Percentiles rank a stretch among this genome's conserved stretches.
Evolutionary conservation across 106 monocot genomes (phyloP).

Genomic region (Chionographis japonica): DNA sequence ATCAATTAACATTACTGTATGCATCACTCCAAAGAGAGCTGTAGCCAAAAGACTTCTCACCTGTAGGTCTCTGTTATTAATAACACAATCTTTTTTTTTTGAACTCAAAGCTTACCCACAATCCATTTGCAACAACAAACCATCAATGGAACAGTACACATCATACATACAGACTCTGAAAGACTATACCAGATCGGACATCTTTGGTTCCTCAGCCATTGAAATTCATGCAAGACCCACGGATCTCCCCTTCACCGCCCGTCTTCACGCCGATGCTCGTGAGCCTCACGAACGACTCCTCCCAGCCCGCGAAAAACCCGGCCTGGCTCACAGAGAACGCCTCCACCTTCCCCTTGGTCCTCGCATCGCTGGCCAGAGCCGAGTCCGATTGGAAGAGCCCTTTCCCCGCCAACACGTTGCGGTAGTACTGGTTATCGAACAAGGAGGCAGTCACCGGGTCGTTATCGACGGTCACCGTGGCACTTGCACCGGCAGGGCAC

Average conservation of each 20-base stretch:
- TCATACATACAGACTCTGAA: too few species aligned
- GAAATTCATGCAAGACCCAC: background rate
- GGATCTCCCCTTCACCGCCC: slow-evolving; percentile 56
- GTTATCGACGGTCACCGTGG: slow-evolving; percentile 25
- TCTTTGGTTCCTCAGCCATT: too few species aligned
- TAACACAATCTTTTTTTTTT: too few species aligned
- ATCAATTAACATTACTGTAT: too few species aligned
- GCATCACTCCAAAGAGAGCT: too few species aligned
- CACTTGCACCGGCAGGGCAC: slow-evolving; percentile 26
- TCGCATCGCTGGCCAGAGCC: slow-evolving; percentile 27
- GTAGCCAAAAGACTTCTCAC: too few species aligned
- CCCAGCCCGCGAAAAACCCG: slow-evolving; percentile 63
- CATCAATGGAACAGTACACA: too few species aligned
- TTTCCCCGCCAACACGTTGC: slow-evolving; percentile 35
- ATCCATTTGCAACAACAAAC: too few species aligned
- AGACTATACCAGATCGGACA: too few species aligned
- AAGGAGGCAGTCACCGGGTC: slow-evolving; percentile 34
- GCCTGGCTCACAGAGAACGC: slow-evolving; percentile 35
- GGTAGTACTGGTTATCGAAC: slow-evolving; percentile 70
- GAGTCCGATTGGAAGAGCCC: slow-evolving; percentile 59
- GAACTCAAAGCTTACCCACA: too few species aligned
- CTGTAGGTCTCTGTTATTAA: too few species aligned
- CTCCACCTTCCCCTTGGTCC: slow-evolving; percentile 34
- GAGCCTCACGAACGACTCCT: slow-evolving; percentile 58
- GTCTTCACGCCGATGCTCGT: slow-evolving; percentile 59